Evolutionary conservation across 345 rosid species (phyloP).

Genomic region (Lumnitzera littorea): DNA sequence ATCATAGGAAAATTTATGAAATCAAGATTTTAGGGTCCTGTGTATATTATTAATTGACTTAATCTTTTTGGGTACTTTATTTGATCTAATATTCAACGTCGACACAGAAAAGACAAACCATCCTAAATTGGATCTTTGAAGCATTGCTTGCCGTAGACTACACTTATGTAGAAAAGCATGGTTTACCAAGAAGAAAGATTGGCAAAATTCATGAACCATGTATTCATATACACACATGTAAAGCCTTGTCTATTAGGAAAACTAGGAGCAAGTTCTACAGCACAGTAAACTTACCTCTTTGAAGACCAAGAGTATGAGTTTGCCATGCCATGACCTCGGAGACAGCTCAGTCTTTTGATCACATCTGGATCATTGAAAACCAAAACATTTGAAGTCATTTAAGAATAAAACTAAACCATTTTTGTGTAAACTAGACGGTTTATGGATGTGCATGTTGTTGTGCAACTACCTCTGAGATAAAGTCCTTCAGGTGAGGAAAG

Average conservation of each 20-base stretch:
- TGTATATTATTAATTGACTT: background rate
- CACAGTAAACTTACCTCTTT: slow-evolving; percentile 29
- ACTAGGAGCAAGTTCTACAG: background rate
- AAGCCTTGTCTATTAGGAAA: no score
- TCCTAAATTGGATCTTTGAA: background rate
- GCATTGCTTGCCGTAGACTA: no score
- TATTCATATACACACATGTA: no score
- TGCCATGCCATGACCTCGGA: slow-evolving; percentile 59
- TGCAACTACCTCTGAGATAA: slow-evolving; percentile 36
- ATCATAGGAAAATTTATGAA: background rate
- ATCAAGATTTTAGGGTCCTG: background rate
- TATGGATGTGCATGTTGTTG: background rate
- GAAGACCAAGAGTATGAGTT: slow-evolving; percentile 58
- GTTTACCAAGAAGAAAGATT: no score
- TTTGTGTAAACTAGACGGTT: no score
- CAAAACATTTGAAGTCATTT: background rate
- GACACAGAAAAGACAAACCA: background rate
- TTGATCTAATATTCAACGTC: no score
- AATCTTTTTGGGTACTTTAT: background rate
- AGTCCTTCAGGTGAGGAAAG: slow-evolving; percentile 52
- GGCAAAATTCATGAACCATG: no score
- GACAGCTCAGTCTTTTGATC: slow-evolving; percentile 31
- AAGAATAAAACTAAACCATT: background rate
- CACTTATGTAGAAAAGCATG: no score
- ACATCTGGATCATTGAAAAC: slow-evolving; percentile 31